Base-by-base conservation (phyloP, 768 basidiomycete species). In the Lyophyllum decastes region DNA sequence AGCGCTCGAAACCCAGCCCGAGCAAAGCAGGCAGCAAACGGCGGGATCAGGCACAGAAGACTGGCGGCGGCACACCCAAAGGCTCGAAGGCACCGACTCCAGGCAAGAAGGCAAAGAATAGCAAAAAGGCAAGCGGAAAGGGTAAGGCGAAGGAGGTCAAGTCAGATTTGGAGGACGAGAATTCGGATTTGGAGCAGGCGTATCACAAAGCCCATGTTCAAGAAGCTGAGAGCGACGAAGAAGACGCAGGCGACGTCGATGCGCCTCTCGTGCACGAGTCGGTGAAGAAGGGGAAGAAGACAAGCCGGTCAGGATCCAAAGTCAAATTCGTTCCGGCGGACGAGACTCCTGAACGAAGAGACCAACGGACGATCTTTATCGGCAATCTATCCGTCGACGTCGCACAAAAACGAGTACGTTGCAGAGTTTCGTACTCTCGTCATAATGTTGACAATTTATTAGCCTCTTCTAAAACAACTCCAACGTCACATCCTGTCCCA, bases 291-390 rank as follows among this genome's bases (percentile, higher is more conserved):
- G 72, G 63, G 35, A 78, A 69, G 63, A 73, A 72, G 55, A 50
- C 26, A n/a, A 61, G 60, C 30, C 48, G 53, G 40, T 46, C 63
- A 55, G 57, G 57, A 49, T 53, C 68, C 35, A 76, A 75, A 61
- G 59, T 64, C 16, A 89, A 86, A 59, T 81, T 78, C 62, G 77
- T 79, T 1, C 92, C 90, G 0, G 60, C 73, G 24, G 86, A 84
- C 53, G 95, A 98, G 72, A 90, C 90, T 0, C 69, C 82, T 17
- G 86, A 84, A 54, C 85, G 82, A 59, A 82, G 89, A 48, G 87
- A 97, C 64, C 81, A 82, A 17, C 83, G 96, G 25, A 98, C 96
- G 5, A 78, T 98, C 47, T 99, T 99, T 71, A 76, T 99, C 14
- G 95, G 95, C 2, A 98, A 98, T 67, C 76, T 99, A 1, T 83